These are phyloP conservation scores for Aurantiochytrium sp. DNA, from an alignment of 108 stramenopile genomes.

Conservation along the genomic window DNA sequence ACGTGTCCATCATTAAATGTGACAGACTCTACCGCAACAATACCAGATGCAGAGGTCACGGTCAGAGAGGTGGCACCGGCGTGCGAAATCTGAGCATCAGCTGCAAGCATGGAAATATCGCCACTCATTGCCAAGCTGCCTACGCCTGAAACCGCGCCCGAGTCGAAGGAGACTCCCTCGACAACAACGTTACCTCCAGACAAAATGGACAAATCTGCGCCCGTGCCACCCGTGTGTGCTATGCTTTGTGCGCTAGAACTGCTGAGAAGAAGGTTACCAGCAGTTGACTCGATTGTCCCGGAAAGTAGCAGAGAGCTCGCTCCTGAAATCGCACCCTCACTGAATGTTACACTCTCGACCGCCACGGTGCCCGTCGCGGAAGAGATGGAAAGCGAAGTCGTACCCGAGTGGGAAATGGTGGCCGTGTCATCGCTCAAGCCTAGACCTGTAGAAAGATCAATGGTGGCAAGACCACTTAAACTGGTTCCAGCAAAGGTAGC, in stretches of 20 bases:
- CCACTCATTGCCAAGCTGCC: not conserved
- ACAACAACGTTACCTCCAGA: not conserved
- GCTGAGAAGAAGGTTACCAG: too few relatives aligned
- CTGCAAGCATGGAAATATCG: not conserved
- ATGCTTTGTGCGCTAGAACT: not conserved
- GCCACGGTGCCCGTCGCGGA: not conserved
- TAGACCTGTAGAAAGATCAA: not conserved
- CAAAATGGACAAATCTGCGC: not conserved
- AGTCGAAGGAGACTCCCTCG: not conserved
- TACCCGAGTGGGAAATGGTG: not conserved
- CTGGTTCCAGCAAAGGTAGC: not conserved
- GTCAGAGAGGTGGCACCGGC: not conserved
- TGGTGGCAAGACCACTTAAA: not conserved
- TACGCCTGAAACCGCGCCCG: not conserved
- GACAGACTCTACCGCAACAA: not conserved
- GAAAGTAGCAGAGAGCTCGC: too few relatives aligned
- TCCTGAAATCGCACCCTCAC: not conserved
- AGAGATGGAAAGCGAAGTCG: not conserved
- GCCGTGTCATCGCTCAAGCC: not conserved
- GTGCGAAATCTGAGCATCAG: not conserved
- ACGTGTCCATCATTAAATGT: not conserved
- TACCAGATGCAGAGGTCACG: not conserved
- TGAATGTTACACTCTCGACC: not conserved
- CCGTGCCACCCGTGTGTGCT: not conserved
- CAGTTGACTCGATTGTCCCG: too few relatives aligned